phyloP scores from a whole-genome alignment of 805 yeast species.

The Scheffersomyces coipomensis region DNA sequence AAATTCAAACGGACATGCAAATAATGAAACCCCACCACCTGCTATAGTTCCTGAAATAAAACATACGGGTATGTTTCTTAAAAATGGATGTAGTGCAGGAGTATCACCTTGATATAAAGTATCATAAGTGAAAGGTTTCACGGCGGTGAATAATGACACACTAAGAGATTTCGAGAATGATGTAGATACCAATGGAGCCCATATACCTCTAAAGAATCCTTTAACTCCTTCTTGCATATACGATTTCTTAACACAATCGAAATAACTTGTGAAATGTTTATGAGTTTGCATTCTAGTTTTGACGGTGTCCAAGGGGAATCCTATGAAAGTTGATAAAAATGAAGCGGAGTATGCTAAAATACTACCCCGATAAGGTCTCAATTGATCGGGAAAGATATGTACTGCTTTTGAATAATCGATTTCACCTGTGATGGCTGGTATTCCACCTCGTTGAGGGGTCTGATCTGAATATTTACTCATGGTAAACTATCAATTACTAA shows the following conservation, averaged over 20 bases:
- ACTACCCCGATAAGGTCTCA: conserved; percentile 56
- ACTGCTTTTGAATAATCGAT: conserved; percentile 46
- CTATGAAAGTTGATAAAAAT: conserved; percentile 62
- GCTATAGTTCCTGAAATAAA: conserved; percentile 62
- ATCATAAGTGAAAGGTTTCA: conserved; percentile 41
- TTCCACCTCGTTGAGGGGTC: conserved; percentile 14
- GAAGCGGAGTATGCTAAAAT: conserved; percentile 66
- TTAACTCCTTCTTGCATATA: conserved; percentile 57
- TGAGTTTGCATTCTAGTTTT: conserved; percentile 87
- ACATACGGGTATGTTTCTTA: conserved; percentile 38
- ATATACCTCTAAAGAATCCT: conserved; percentile 75
- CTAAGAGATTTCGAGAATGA: conserved; percentile 64
- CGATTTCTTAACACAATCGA: conserved; percentile 58
- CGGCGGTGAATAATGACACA: conserved; percentile 59
- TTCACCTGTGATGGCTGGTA: conserved; percentile 62
- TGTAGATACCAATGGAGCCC: conserved; percentile 70
- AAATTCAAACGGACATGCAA: conserved; percentile 84
- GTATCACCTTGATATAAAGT: conserved; percentile 9
- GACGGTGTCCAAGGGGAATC: conserved; percentile 83
- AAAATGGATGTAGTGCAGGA: conserved; percentile 34
- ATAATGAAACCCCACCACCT: conserved; percentile 60
- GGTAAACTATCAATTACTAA: too few relatives aligned
- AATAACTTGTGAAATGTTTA: conserved; percentile 49
- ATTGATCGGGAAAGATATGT: conserved; percentile 44
- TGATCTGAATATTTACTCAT: not conserved